Base-by-base conservation (phyloP, 2,329 filamentous ascomycete genomes). In the Ilyonectria robusta region DNA sequence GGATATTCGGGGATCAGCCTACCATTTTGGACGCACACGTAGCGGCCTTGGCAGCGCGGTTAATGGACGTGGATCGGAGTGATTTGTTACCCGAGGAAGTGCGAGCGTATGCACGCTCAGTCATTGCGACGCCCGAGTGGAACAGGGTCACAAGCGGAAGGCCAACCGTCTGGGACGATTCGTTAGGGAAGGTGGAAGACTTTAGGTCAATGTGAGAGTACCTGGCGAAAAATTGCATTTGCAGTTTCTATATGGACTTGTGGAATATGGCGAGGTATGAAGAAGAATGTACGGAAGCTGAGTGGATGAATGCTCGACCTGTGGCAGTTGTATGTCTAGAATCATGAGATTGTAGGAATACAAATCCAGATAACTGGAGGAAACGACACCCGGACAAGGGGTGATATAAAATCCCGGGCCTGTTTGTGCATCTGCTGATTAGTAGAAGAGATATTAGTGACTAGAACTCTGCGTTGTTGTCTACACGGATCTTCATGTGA, bases 21-120 rank as follows among this genome's bases (percentile, higher is more conserved):
- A 78, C 76, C 1, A 75, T 79, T n/a, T 48, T 77, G 29, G 77
- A 79, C 47, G 77, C 74, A 17, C 73, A 78, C 48, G 74, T 71
- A 13, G 64, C 71, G 35, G 67, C 69, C 2, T 54, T 78, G 29
- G 55, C 70, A 6, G 68, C 70, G 9, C 67, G 75, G 23, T 55
- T 78, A 55, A 68, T 75, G 59, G 76, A 79, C 13, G 65, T 69
- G 44, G 63, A 73, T 9, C 70, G 77, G 6, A 29, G 58, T 21
- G 75, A 78, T 21, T 47, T 79, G 26, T 26, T 79, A 11, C 67
- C 73, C 10, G 62, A 63, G 3, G 53, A 68, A 33, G 70, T 74
- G 19, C 65, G 67, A 44, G 66, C 55, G 3, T 79, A 78, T 55
- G 68, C 66, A 9, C 58, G 42, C 1, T 48, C 59, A 17, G 71